Conservation (phyloP, 2,329 filamentous ascomycete genomes). For the Penicillium capsulatum region DNA sequence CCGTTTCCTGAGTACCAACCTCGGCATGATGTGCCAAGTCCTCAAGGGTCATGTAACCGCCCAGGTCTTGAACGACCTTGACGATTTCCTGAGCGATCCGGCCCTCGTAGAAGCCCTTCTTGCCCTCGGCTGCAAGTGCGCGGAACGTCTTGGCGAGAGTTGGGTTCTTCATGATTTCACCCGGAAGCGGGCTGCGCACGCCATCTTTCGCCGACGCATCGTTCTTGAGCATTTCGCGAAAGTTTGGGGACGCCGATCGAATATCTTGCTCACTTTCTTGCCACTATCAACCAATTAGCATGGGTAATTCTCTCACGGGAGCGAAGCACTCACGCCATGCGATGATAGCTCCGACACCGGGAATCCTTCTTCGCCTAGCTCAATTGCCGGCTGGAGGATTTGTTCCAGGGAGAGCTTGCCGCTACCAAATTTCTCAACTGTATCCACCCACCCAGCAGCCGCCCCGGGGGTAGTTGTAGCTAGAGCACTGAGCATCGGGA, state of each 20-base stretch:
- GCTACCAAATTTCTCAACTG: conserved; percentile 82
- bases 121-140: conserved; percentile 71
- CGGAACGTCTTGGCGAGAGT: conserved; percentile 77
- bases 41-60: conserved; percentile 72
- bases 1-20: conserved; percentile 69
- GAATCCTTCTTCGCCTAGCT: conserved; percentile 81
- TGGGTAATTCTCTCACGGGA: background rate
- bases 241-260: conserved; percentile 75
- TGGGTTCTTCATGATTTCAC: conserved; percentile 86
- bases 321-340: conserved; percentile 54
- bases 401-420: conserved; percentile 73
- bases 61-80: conserved; percentile 69
- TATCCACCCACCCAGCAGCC: conserved; percentile 88
- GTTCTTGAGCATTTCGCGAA: conserved; percentile 77
- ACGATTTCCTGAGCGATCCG: conserved; percentile 76
- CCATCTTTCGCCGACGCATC: conserved; percentile 66
- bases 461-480: conserved; percentile 86
- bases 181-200: conserved; percentile 67
- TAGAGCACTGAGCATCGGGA: conserved; percentile 73
- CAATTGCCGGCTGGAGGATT: conserved; percentile 76
- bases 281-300: conserved; percentile 59
- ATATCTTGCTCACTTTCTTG: conserved; percentile 58
- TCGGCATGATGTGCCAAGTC: conserved; percentile 76
- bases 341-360: conserved; percentile 79
- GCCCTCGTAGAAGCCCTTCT: conserved; percentile 86